Evolutionary conservation across 768 basidiomycete genomes (phyloP).

Genomic region (Austroboletus festivus): DNA sequence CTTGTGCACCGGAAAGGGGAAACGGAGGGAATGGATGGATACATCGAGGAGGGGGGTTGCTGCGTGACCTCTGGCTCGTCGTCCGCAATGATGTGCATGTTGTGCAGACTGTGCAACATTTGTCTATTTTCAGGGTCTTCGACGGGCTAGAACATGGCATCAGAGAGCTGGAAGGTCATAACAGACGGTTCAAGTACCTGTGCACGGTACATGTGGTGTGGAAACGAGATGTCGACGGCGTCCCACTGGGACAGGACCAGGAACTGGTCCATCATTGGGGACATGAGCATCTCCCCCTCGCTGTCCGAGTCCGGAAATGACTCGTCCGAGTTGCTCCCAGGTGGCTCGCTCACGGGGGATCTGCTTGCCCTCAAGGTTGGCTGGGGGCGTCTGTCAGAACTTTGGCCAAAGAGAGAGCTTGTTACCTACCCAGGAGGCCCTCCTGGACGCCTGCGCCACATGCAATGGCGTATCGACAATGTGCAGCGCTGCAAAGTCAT

Average conservation of each 20-base stretch:
- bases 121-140: conserved; percentile 28
- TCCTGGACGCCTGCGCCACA: conserved; percentile 15
- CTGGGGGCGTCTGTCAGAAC: conserved; percentile 17
- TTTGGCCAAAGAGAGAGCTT: neutral
- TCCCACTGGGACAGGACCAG: conserved; percentile 21
- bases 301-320: conserved; percentile 29
- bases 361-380: conserved; percentile 9
- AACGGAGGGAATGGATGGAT: conserved; percentile 3
- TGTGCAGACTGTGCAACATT: conserved; percentile 14
- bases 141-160: conserved; percentile 21
- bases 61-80: conserved; percentile 12
- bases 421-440: conserved; percentile 26
- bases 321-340: conserved; percentile 30
- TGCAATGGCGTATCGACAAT: conserved; percentile 8
- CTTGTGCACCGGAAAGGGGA: conserved; percentile 1
- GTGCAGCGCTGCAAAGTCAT: conserved; percentile 10
- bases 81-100: conserved; percentile 17
- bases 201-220: conserved; percentile 4
- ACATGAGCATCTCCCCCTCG: conserved; percentile 27
- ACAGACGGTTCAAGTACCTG: conserved; percentile 24
- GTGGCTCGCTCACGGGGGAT: conserved; percentile 30
- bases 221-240: conserved; percentile 1
- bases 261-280: conserved; percentile 31
- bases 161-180: conserved; percentile 32
- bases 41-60: conserved; percentile 3